Conservation (phyloP, 495 filamentous ascomycete genomes). For the Lichina pygmaea region DNA sequence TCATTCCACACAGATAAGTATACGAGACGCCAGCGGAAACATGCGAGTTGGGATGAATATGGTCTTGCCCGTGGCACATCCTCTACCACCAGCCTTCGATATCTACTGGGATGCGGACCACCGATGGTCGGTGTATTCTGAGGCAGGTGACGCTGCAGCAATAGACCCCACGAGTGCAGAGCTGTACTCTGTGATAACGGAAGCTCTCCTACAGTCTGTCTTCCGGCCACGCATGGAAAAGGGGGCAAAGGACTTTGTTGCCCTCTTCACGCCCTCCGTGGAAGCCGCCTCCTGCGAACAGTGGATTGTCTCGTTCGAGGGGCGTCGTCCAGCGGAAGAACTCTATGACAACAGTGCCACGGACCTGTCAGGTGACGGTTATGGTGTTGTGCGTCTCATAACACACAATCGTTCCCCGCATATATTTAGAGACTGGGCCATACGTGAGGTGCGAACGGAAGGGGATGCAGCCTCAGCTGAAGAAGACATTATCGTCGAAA, state of each 20-base stretch:
- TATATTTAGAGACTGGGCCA: constrained; percentile 2
- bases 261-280: constrained; percentile 9
- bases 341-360: not conserved
- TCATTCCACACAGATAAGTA: constrained; percentile 11
- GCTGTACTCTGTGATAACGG: constrained; percentile 3
- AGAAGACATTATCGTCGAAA: not conserved
- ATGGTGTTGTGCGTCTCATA: constrained; percentile 1
- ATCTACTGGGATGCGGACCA: constrained; percentile 19
- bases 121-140: constrained; percentile 2
- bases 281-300: not conserved
- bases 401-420: not conserved
- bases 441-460: not conserved
- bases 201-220: constrained; percentile 11
- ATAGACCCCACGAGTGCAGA: no score
- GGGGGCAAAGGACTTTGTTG: constrained; percentile 11
- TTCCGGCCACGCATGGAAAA: constrained; percentile 9
- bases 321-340: not conserved
- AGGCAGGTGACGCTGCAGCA: not conserved
- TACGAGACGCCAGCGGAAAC: constrained; percentile 9
- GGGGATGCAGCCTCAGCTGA: not conserved
- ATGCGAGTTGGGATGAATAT: constrained; percentile 7
- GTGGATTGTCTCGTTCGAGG: not conserved
- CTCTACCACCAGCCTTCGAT: constrained; percentile 9
- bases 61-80: constrained; percentile 13
- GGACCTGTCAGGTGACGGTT: not conserved